Base-by-base conservation (phyloP, 1,139 yeast species). In the Groenewaldozyma sp. region DNA sequence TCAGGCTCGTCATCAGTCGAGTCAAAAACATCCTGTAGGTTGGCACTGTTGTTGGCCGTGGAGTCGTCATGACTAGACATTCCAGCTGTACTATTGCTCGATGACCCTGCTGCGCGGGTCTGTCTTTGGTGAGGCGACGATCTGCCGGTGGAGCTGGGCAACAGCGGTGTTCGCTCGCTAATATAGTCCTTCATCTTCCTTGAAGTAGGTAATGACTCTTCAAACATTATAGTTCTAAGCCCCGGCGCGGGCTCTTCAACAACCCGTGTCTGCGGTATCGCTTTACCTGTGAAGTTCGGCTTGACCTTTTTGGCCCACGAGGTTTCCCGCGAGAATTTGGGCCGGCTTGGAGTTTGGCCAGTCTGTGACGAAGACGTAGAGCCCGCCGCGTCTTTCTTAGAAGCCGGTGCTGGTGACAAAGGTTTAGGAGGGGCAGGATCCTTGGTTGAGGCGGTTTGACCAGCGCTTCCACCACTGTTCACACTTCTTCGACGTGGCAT, bases 161-260 rank as follows among this genome's bases (percentile, higher is more conserved):
- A 28, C 27, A 43, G 20, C 13, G 45, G 45, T 4, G 48, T 42
- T 6, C 37, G 17, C 31, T 44, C 47, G 18, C 40, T 45, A 16
- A 34, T 38, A 27, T 27, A 13, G 11, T 24, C 20, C 6, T 20
- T 28, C 24, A 10, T n/a, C 26, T 29, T 22, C 6, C 11, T 19
- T 21, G 31, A 21, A 31, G 24, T 13, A 10, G 5, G 16, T 32
- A 24, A 3, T 4, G 13, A 19, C 16, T 44, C 43, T 11, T 73
- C 67, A 42, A 77, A 74, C 57, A 74, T 65, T 29, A 77, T 68
- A 0, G 82, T 70, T 4, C 78, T 77, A 10, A 14, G 7, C 38
- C 73, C 74, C 10, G 81, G 83, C 11, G 73, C 73, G 0, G 81
- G 84, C 39, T 78, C 82, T 42, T 78, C 86, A 35, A 78, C 63